Percentiles rank a stretch among this genome's conserved stretches.
Evolutionary conservation across 2,329 filamentous ascomycete genomes (phyloP).

Genomic region (Talaromyces piceae): DNA sequence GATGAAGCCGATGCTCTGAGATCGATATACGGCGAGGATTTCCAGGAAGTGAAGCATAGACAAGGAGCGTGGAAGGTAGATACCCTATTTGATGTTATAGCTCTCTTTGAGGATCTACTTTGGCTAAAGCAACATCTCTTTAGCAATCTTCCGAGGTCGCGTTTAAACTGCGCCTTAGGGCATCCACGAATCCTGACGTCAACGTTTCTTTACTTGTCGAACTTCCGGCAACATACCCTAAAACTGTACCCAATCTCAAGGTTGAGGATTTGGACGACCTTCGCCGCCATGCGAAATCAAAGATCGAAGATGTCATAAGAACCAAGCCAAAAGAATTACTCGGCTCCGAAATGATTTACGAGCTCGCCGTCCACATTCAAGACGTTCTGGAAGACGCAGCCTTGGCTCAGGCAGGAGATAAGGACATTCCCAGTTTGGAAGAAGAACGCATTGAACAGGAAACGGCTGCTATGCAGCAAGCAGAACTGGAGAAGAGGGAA

Average conservation of each 20-base stretch:
- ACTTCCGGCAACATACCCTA: conserved; percentile 85
- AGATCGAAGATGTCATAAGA: conserved; percentile 61
- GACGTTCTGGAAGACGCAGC: conserved; percentile 82
- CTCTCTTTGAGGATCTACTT: neutral
- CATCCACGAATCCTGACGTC: conserved; percentile 65
- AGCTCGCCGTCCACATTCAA: conserved; percentile 53
- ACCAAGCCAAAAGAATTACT: conserved; percentile 59
- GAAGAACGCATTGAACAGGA: conserved; percentile 82
- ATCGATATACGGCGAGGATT: conserved; percentile 87
- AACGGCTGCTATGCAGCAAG: conserved; percentile 55
- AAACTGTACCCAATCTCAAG: conserved; percentile 65
- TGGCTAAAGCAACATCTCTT: neutral
- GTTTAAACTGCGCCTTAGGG: conserved; percentile 72
- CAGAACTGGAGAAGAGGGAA: conserved; percentile 45
- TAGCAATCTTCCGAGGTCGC: conserved; percentile 70
- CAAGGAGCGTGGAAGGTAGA: conserved; percentile 76
- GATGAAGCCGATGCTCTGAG: conserved; percentile 80
- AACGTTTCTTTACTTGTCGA: conserved; percentile 67
- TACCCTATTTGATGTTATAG: conserved; percentile 6
- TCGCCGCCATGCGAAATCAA: conserved; percentile 62
- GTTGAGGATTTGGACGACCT: conserved; percentile 59
- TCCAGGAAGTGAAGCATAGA: conserved; percentile 62
- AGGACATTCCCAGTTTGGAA: conserved; percentile 75
- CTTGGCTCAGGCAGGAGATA: conserved; percentile 63
- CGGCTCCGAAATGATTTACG: conserved; percentile 59